Evolutionary conservation across 371 early-diverging fungal genomes (phyloP).

Genomic region (Mortierella sp.): DNA sequence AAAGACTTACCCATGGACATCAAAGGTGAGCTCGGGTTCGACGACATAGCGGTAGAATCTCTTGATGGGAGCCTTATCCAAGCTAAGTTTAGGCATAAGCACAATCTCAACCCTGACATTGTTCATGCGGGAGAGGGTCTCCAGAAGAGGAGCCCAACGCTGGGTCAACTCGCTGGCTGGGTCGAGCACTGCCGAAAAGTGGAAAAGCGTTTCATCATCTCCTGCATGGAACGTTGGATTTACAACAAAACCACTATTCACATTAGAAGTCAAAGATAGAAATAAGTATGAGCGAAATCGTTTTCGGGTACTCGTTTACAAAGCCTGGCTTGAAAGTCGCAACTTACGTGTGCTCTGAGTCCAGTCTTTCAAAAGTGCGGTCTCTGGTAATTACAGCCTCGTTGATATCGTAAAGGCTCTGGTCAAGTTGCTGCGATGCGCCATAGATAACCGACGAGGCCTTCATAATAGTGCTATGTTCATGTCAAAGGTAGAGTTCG

Average conservation of each 20-base stretch:
- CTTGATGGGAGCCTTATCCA: slow-evolving; percentile 79
- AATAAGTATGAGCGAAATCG: not conserved
- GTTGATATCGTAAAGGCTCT: slow-evolving; percentile 49
- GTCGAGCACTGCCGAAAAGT: slow-evolving; percentile 78
- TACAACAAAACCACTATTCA: slow-evolving; percentile 32
- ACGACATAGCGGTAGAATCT: slow-evolving; percentile 94
- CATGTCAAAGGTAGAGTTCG: not conserved
- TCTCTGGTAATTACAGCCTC: slow-evolving; percentile 34
- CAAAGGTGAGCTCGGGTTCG: slow-evolving; percentile 72
- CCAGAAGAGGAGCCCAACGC: slow-evolving; percentile 78
- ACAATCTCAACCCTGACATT: slow-evolving; percentile 73
- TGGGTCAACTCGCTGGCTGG: slow-evolving; percentile 85
- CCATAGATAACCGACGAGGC: slow-evolving; percentile 24
- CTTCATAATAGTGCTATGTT: slow-evolving; percentile 43
- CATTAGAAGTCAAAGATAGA: not conserved
- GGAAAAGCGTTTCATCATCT: slow-evolving; percentile 60
- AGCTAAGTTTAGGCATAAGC: slow-evolving; percentile 65
- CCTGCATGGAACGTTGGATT: slow-evolving; percentile 32
- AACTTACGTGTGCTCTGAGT: slow-evolving; percentile 31
- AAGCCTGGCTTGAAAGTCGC: slow-evolving; percentile 11
- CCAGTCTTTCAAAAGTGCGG: slow-evolving; percentile 27
- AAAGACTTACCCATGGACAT: slow-evolving; percentile 60
- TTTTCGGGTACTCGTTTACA: not conserved
- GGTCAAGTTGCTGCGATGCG: slow-evolving; percentile 33
- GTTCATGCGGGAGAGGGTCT: slow-evolving; percentile 70